Evolutionary conservation across 495 filamentous ascomycete species (phyloP).

Genomic region (Annulohypoxylon moriforme): DNA sequence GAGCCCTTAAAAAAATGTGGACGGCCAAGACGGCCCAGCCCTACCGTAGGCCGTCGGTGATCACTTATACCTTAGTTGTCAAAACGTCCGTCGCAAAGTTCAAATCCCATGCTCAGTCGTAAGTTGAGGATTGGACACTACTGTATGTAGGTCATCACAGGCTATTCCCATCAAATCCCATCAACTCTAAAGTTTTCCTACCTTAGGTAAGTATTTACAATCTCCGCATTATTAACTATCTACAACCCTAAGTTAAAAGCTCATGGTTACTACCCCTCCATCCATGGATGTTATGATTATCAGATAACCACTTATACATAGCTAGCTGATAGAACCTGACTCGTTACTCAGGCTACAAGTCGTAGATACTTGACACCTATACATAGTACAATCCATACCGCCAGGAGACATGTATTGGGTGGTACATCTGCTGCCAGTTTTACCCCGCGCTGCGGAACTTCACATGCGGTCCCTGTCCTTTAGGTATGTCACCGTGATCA

Average conservation of each 20-base stretch:
- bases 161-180: slow-evolving; percentile 18
- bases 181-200: background rate
- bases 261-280: background rate
- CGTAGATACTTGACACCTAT: slow-evolving; percentile 3
- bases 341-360: slow-evolving; percentile 6
- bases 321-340: slow-evolving; percentile 29
- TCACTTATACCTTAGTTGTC: background rate
- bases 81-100: background rate
- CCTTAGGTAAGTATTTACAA: background rate
- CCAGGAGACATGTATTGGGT: background rate
- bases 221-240: background rate
- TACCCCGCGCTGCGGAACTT: slow-evolving; percentile 22
- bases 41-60: slow-evolving; percentile 9
- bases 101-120: no score
- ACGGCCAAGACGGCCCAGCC: slow-evolving; percentile 13
- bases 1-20: background rate
- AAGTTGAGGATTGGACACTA: background rate
- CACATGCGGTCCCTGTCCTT: slow-evolving; percentile 14
- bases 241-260: no score
- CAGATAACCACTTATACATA: background rate
- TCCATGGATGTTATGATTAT: background rate
- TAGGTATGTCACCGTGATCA: slow-evolving; percentile 30
- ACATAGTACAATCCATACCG: slow-evolving; percentile 8
- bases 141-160: slow-evolving; percentile 20
- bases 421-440: slow-evolving; percentile 12